Evolutionary conservation across 352 stramenopile genomes (phyloP), one percentile per base, ranked within the genome.

Genomic region (Phytophthora rubi): DNA sequence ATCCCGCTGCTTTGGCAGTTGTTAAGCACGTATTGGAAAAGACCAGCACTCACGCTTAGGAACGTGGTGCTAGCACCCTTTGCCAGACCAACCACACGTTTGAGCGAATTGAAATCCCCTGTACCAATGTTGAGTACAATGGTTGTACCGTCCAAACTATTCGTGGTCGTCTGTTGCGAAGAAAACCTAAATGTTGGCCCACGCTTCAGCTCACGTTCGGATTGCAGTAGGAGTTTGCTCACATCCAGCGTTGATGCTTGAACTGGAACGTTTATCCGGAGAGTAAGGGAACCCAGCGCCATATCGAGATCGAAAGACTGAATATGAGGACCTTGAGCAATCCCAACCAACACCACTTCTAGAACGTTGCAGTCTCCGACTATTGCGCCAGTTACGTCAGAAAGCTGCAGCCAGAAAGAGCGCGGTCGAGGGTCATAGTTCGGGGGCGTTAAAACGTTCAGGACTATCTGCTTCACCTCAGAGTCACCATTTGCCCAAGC

Each of bases 301-400:
- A 93, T 81, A 32, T 93, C 56, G 4, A 93, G 57, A 21, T 81
- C 79, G 30, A 89, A 93, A 0, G 71, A 70, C 1, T 65, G 16
- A 2, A 92, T 39, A 33, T 72, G 79, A 15, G 85, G 83, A 47
- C 70, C 69, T 39, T 62, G 71, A 1, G 79, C 71, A 6, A 91
- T 62, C 0, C 65, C 54, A 1, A 75, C 57, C 0, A 93, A 45
- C 2, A 81, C 42, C 18, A 93, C 71, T 63, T 82, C 68, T 9
- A 82, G 44, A 33, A 58, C 58, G 59, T 89, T 71, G 57, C 85
- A 93, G 15, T 85, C 68, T 4, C 83, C 85, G 21, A 93, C 48
- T 2, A 54, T 68, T 21, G 83, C 73, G 18, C 81, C 81, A 39
- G 21, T 73, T n/a, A 84, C 71, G n/a, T 48, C 65, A 18, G 62